A percentile compares a stretch with the other conserved stretches of the same genome.
phyloP scores from a whole-genome alignment of 2,329 filamentous ascomycete species.

The Fusarium foetens region DNA sequence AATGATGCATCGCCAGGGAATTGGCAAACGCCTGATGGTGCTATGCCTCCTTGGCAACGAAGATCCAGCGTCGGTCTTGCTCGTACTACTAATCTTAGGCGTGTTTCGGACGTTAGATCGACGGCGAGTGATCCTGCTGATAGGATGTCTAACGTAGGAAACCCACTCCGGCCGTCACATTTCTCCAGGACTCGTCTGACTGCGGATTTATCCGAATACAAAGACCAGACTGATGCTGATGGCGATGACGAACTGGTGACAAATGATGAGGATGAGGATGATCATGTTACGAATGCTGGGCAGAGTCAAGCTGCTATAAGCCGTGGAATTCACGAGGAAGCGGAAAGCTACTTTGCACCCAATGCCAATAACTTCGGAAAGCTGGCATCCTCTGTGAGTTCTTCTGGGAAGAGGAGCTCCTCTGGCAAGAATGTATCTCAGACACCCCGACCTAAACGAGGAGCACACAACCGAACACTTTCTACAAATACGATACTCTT shows the following conservation, averaged over 20 bases:
- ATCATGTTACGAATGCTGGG: conserved; percentile 58
- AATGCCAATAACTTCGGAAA: conserved; percentile 55
- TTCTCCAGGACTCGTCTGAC: conserved; percentile 54
- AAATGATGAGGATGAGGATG: conserved; percentile 77
- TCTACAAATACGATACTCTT: conserved; percentile 88
- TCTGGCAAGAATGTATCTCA: conserved; percentile 44
- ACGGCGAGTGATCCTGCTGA: conserved; percentile 73
- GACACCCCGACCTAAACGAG: conserved; percentile 52
- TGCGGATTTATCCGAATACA: conserved; percentile 52
- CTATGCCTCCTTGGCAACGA: conserved; percentile 59
- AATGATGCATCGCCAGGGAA: conserved; percentile 58
- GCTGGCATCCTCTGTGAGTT: conserved; percentile 49
- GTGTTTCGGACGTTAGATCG: conserved; percentile 67
- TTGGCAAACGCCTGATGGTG: conserved; percentile 61
- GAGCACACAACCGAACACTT: conserved; percentile 74
- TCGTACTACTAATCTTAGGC: conserved; percentile 57
- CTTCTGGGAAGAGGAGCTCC: conserved; percentile 46
- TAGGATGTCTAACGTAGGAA: conserved; percentile 64
- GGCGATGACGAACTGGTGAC: conserved; percentile 91
- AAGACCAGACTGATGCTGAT: conserved; percentile 81
- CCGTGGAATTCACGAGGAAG: conserved; percentile 47
- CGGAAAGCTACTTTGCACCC: conserved; percentile 66
- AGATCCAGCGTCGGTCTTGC: conserved; percentile 65
- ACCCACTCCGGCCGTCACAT: conserved; percentile 38
- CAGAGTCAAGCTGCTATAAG: conserved; percentile 46